Percentiles rank a stretch among this genome's conserved stretches.
These are phyloP conservation scores for Eucalyptus microcorys DNA, from an alignment of 345 rosid genomes.

Conservation along the genomic window DNA sequence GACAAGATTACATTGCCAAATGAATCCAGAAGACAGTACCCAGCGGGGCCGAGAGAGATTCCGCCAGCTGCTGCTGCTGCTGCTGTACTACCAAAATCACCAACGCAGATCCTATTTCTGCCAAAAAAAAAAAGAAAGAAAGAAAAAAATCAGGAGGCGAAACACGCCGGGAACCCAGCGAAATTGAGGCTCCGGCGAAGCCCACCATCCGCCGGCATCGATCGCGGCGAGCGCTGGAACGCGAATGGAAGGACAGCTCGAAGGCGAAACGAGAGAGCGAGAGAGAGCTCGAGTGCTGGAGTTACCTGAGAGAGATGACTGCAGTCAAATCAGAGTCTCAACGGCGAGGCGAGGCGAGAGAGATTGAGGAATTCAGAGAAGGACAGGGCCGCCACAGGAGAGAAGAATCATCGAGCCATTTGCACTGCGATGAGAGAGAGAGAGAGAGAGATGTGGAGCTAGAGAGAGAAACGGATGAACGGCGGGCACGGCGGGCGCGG, in stretches of 20 bases:
- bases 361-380: not conserved
- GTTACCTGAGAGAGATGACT: not conserved
- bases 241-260: not conserved
- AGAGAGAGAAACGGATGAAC: not conserved
- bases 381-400: not conserved
- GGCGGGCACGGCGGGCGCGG: not conserved
- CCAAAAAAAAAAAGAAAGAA: accelerated
- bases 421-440: not conserved
- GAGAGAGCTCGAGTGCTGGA: not conserved
- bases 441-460: not conserved
- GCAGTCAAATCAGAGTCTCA: not conserved
- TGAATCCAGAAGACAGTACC: not conserved
- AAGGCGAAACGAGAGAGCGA: no score
- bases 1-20: not conserved
- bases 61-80: not conserved
- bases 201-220: not conserved
- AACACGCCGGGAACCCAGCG: not conserved
- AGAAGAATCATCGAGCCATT: not conserved
- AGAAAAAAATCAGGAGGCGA: not conserved
- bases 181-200: not conserved
- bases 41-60: not conserved
- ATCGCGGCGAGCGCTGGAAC: not conserved
- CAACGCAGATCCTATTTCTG: not conserved
- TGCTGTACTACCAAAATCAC: not conserved
- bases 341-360: not conserved